These are phyloP conservation scores for Paragyromitra xinjiangensis DNA, from an alignment of 495 filamentous ascomycete genomes.

Conservation along the genomic window DNA sequence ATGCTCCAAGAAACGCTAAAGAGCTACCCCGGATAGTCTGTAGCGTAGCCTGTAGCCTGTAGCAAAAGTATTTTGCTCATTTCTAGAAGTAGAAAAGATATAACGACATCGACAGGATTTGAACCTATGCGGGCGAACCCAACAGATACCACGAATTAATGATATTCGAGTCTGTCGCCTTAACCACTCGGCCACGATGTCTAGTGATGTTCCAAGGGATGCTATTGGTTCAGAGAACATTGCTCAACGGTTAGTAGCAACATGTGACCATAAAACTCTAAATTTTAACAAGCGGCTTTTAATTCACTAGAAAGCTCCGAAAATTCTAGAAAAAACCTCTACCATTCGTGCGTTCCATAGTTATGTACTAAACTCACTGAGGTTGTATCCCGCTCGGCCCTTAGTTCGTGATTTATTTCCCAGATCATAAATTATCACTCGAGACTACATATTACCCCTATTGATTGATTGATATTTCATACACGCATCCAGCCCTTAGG, in stretches of 20 bases:
- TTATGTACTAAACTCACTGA: no score
- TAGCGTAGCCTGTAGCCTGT: neutral
- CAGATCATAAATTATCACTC: no score
- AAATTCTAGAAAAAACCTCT: no score
- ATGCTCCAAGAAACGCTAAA: neutral
- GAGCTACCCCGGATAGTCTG: neutral
- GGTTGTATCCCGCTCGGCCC: no score
- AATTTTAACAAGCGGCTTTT: no score
- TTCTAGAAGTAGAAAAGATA: neutral
- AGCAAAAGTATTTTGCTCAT: neutral
- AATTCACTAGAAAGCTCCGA: no score
- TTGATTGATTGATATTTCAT: no score
- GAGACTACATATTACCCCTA: no score
- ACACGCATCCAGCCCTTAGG: no score
- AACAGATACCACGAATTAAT: slow-evolving; percentile 18
- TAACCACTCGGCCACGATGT: slow-evolving; percentile 40
- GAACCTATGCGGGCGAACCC: slow-evolving; percentile 41
- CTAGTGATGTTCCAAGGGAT: neutral
- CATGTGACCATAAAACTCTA: neutral
- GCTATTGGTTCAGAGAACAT: neutral
- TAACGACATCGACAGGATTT: slow-evolving; percentile 40
- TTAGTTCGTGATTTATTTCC: no score
- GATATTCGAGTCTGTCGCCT: slow-evolving; percentile 25
- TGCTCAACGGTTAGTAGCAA: neutral
- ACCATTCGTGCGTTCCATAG: no score